These are phyloP conservation scores for Trifolium dubium DNA, from an alignment of 306 rosid species.

Conservation along the genomic window DNA sequence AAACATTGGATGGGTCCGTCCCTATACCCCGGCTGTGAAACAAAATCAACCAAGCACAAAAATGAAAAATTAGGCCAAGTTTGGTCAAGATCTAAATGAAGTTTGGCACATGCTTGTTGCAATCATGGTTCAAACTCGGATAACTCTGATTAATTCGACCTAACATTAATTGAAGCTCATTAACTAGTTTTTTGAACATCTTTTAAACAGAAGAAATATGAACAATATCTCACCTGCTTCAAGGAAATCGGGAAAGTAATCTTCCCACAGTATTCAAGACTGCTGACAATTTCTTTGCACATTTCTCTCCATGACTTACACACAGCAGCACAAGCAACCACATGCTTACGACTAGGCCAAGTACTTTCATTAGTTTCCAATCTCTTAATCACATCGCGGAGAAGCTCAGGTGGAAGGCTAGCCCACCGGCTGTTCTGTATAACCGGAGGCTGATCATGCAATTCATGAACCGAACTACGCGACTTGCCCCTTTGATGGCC, in stretches of 20 bases:
- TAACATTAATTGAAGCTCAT: neutral
- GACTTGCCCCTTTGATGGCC: conserved; percentile 84
- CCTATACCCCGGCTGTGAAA: conserved; percentile 82
- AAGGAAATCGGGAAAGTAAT: conserved; percentile 89
- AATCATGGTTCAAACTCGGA: neutral
- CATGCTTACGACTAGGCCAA: conserved; percentile 88
- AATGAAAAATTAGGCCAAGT: neutral
- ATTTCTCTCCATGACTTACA: conserved; percentile 96
- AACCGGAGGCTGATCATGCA: conserved; percentile 62
- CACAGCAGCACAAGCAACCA: conserved; percentile 90
- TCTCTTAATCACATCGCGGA: conserved; percentile 84
- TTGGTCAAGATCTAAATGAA: neutral
- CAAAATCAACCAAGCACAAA: conserved; percentile 19
- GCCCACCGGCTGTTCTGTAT: conserved; percentile 93
- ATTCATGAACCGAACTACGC: conserved; percentile 75
- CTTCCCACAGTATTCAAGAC: conserved; percentile 86
- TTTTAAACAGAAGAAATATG: neutral
- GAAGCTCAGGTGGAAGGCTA: conserved; percentile 91
- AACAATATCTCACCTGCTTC: conserved; percentile 71
- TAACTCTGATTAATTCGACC: neutral
- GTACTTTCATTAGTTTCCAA: conserved; percentile 88
- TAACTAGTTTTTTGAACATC: neutral
- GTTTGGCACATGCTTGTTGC: neutral
- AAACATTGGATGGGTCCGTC: conserved; percentile 90
- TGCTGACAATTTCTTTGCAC: conserved; percentile 89